These are phyloP conservation scores for Pichia thaimueangensis DNA, from an alignment of 805 yeast genomes.

Conservation along the genomic window DNA sequence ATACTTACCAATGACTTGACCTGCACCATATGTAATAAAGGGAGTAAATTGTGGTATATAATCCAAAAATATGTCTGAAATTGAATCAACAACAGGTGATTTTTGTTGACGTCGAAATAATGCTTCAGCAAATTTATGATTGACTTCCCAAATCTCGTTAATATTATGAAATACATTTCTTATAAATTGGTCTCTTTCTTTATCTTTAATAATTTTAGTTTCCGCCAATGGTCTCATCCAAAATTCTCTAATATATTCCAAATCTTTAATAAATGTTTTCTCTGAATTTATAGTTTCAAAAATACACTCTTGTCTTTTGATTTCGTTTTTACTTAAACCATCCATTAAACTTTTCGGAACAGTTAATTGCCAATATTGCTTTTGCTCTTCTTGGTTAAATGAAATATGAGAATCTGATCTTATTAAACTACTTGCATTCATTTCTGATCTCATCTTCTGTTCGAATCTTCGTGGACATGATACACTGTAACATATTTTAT, in stretches of 20 bases:
- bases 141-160: slow-evolving; percentile 77
- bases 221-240: slow-evolving; percentile 89
- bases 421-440: slow-evolving; percentile 78
- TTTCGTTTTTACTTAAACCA: slow-evolving; percentile 72
- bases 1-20: slow-evolving; percentile 90
- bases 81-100: slow-evolving; percentile 73
- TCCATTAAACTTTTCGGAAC: slow-evolving; percentile 78
- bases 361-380: slow-evolving; percentile 88
- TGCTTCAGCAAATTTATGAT: slow-evolving; percentile 81
- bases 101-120: slow-evolving; percentile 80
- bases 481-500: slow-evolving; percentile 82
- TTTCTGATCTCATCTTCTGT: slow-evolving; percentile 87
- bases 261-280: slow-evolving; percentile 89
- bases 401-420: slow-evolving; percentile 68
- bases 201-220: slow-evolving; percentile 79
- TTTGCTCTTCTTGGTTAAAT: slow-evolving; percentile 69
- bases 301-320: slow-evolving; percentile 90
- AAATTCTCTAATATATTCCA: slow-evolving; percentile 87
- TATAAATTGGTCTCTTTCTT: slow-evolving; percentile 85
- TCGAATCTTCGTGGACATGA: slow-evolving; percentile 95
- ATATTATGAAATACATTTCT: slow-evolving; percentile 89
- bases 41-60: slow-evolving; percentile 86
- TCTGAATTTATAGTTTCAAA: slow-evolving; percentile 92
- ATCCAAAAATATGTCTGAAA: slow-evolving; percentile 85
- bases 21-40: slow-evolving; percentile 88